These are phyloP conservation scores for Phialemonium atrogriseum DNA, from an alignment of 2,329 filamentous ascomycete genomes.

Conservation along the genomic window DNA sequence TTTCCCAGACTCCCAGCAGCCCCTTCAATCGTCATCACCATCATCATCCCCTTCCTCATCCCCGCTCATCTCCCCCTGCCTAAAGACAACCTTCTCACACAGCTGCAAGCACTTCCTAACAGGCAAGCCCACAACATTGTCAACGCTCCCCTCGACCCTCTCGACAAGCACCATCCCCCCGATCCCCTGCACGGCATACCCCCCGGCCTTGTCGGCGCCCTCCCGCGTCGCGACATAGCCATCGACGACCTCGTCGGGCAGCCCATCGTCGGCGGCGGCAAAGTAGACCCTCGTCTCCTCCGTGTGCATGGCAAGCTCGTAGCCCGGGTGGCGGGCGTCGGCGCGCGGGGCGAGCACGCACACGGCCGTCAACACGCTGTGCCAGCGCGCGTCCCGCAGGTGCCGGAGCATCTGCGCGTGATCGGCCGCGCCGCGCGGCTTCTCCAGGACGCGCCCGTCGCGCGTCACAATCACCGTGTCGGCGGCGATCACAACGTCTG, in stretches of 20 bases:
- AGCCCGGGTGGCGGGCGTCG: conserved; percentile 76
- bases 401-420: conserved; percentile 78
- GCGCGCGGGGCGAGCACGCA: conserved; percentile 75
- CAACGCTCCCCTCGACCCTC: conserved; percentile 78
- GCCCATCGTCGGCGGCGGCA: conserved; percentile 49
- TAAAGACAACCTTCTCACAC: conserved; percentile 81
- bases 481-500: conserved; percentile 77
- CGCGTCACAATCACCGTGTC: conserved; percentile 82
- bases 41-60: conserved; percentile 44
- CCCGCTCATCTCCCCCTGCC: conserved; percentile 60
- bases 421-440: conserved; percentile 72
- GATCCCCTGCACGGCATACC: conserved; percentile 87
- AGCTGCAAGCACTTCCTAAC: conserved; percentile 68
- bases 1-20: no score
- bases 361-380: conserved; percentile 82
- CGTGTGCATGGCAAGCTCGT: conserved; percentile 69
- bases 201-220: conserved; percentile 91
- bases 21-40: conserved; percentile 9
- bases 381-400: conserved; percentile 66
- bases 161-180: conserved; percentile 83
- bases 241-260: conserved; percentile 72
- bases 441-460: conserved; percentile 76
- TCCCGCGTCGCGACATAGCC: conserved; percentile 76
- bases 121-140: conserved; percentile 91
- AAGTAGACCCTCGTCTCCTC: conserved; percentile 93